Percentiles rank a stretch among this genome's conserved stretches.
Evolutionary conservation across 1,139 yeast genomes (phyloP).

Genomic region (Hansenula sp.): DNA sequence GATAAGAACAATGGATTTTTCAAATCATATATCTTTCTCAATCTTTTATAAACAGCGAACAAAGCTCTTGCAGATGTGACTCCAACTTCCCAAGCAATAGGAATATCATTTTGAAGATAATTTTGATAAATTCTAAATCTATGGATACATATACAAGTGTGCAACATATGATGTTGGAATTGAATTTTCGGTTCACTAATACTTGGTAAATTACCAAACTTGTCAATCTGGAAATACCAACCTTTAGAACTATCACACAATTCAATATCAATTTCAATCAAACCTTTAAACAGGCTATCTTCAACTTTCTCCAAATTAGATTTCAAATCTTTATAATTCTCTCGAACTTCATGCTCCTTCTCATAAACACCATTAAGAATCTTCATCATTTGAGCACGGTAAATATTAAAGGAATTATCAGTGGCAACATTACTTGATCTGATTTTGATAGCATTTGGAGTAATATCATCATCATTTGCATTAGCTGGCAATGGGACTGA

Average conservation of each 20-base stretch:
- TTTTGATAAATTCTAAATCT: conserved; percentile 26
- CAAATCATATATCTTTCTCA: conserved; percentile 20
- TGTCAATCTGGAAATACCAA: conserved; percentile 24
- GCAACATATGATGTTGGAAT: conserved; percentile 26
- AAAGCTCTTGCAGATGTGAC: conserved; percentile 21
- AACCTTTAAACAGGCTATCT: conserved; percentile 17
- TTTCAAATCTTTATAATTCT: conserved; percentile 4
- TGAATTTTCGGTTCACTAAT: conserved; percentile 19
- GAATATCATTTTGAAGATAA: conserved; percentile 22
- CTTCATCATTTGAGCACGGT: conserved; percentile 24
- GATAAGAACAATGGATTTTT: conserved; percentile 21
- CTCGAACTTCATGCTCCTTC: conserved; percentile 12
- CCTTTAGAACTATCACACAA: conserved; percentile 19
- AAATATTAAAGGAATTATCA: conserved; percentile 24
- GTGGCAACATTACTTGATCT: conserved; percentile 21
- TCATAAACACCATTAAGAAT: conserved; percentile 23
- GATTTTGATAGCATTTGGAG: conserved; percentile 14
- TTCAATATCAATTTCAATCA: conserved; percentile 23
- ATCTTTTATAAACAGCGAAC: conserved; percentile 21
- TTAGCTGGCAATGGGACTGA: conserved; percentile 27
- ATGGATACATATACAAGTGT: conserved; percentile 26
- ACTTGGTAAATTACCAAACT: conserved; percentile 19
- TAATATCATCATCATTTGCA: conserved; percentile 25
- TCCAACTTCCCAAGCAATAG: conserved; percentile 25
- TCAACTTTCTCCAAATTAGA: conserved; percentile 10